Evolutionary conservation across 306 rosid genomes (phyloP), one percentile per base, ranked within the genome.

Genomic region (Cucurbita ficifolia): DNA sequence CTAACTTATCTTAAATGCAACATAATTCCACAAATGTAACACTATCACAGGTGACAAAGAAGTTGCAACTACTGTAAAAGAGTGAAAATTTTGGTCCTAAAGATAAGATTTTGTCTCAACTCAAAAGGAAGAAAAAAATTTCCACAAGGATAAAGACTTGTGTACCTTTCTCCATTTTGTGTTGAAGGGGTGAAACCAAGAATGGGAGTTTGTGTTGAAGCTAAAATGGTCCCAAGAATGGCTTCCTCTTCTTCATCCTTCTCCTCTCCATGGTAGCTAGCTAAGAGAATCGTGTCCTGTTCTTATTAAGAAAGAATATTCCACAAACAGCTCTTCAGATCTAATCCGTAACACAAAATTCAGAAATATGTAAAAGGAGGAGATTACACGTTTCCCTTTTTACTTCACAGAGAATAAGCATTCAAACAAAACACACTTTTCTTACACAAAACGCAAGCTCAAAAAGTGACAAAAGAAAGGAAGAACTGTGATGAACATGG

Each of bases 341-440:
- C 48, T 51, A 43, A 11, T 43, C 54, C 19, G 17, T 45, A 43
- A 69, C 57, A 63, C 14, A 39, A 55, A 49, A 53, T 64, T 36
- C 75, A 71, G 36, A 16, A 22, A 7, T 24, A 19, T 4, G 53
- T 10, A 18, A 52, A 74, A 73, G 69, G 42, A 50, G 22, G 7
- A 55, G 19, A 10, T 72, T 17, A 72, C 61, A 72, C 76, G 61
- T 54, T 72, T 53, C 35, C 22, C 9, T 10, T 4, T n/a, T 14
- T 7, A 0, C 6, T 35, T 60, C 75, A 85, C 86, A 65, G 81
- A 51, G n/a, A 79, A 62, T 52, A 83, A 79, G 86, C 79, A 75
- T 54, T 72, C 79, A 77, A 83, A 88, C 77, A 83, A 83, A 89
- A 80, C 74, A 55, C 52, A 68, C 87, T 83, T 82, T 84, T 61